Evolutionary conservation across 305 asterid genomes (phyloP).

Genomic region (Rubia tinctorum): DNA sequence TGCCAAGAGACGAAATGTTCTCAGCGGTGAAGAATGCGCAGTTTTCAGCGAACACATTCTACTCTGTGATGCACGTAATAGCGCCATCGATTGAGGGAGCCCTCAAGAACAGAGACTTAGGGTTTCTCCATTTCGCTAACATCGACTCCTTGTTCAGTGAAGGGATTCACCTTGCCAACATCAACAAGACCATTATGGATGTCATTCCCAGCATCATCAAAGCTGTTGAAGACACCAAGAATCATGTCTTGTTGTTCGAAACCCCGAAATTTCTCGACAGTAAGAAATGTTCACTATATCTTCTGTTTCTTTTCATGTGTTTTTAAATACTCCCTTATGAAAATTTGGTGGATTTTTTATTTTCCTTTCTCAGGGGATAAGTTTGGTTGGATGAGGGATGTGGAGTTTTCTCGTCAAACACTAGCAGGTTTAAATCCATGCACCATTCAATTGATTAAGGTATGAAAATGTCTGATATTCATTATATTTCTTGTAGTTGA

Average conservation of each 20-base stretch:
- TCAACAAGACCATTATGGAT: not conserved
- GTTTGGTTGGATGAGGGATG: constrained; percentile 74
- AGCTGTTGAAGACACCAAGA: constrained; percentile 22
- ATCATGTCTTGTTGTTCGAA: constrained; percentile 43
- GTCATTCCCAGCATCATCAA: constrained; percentile 48
- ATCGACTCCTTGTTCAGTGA: constrained; percentile 55
- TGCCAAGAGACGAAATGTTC: constrained; percentile 46
- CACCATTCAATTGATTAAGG: constrained; percentile 31
- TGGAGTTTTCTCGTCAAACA: constrained; percentile 76
- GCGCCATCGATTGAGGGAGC: constrained; percentile 38
- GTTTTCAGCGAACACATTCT: constrained; percentile 47
- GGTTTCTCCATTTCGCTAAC: constrained; percentile 55
- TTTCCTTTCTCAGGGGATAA: constrained; percentile 47
- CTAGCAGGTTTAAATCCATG: constrained; percentile 77
- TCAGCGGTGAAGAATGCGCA: constrained; percentile 46
- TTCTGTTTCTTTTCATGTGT: too few relatives aligned
- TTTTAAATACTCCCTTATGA: too few relatives aligned
- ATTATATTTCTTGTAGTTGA: not conserved
- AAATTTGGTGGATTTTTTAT: not conserved
- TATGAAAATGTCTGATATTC: not conserved
- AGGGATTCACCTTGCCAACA: constrained; percentile 36
- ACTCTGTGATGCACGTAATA: constrained; percentile 40
- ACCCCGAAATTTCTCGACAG: constrained; percentile 53
- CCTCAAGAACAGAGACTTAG: constrained; percentile 14
- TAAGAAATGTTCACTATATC: constrained; percentile 17